phyloP scores from a whole-genome alignment of 305 asterid genomes.

The Fraxinus angustifolia region DNA sequence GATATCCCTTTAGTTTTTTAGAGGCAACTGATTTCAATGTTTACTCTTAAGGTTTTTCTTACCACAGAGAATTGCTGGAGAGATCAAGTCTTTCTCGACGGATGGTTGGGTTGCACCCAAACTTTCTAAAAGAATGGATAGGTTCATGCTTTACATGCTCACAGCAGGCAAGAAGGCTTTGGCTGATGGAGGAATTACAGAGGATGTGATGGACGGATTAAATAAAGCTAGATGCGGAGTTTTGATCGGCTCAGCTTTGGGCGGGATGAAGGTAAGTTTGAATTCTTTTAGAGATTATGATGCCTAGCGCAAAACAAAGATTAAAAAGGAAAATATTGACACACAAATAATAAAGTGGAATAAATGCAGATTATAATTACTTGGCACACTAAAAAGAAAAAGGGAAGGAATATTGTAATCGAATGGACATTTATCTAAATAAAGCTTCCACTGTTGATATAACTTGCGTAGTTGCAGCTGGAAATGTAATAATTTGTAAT shows the following conservation, averaged over 20 bases:
- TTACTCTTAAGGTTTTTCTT: conserved; percentile 27
- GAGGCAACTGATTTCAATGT: conserved; percentile 21
- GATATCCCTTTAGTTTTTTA: conserved; percentile 14
- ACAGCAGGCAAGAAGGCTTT: conserved; percentile 95
- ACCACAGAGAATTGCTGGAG: conserved; percentile 96
- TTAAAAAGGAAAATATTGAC: neutral
- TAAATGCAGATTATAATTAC: neutral
- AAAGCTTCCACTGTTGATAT: conserved; percentile 1
- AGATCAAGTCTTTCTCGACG: conserved; percentile 83
- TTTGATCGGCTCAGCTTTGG: conserved; percentile 90
- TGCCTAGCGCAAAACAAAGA: neutral
- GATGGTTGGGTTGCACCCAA: conserved; percentile 95
- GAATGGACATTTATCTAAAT: neutral
- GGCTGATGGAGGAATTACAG: conserved; percentile 82
- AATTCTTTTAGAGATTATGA: conserved; percentile 8
- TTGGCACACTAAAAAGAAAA: neutral
- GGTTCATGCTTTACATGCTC: conserved; percentile 90
- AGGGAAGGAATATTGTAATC: neutral
- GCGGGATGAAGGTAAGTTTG: conserved; percentile 80
- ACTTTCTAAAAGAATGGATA: conserved; percentile 89
- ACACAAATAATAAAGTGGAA: neutral
- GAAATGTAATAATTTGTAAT: conserved; percentile 3
- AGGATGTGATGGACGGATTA: conserved; percentile 65
- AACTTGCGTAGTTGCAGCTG: conserved; percentile 7
- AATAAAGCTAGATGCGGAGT: conserved; percentile 84